phyloP scores from a whole-genome alignment of 1,139 yeast species.

The Hyphopichia pseudoburtonii region DNA sequence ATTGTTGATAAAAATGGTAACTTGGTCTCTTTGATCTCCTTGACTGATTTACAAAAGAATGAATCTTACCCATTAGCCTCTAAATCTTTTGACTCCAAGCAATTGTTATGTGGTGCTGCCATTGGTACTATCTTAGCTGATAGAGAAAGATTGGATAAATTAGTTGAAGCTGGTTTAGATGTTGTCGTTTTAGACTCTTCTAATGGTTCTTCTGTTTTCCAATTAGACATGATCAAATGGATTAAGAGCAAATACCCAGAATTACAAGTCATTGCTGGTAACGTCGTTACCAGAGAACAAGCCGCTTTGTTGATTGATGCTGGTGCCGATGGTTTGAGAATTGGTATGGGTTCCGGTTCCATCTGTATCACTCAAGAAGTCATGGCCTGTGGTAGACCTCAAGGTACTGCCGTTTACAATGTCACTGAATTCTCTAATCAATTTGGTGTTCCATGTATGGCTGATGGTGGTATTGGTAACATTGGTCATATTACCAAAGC shows the following conservation, averaged over 20 bases:
- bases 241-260: slow-evolving; percentile 78
- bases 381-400: slow-evolving; percentile 99
- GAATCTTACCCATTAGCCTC: slow-evolving; percentile 93
- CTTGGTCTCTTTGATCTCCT: slow-evolving; percentile 83
- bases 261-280: slow-evolving; percentile 92
- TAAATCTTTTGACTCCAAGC: slow-evolving; percentile 89
- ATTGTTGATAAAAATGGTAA: slow-evolving; percentile 77
- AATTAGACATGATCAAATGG: slow-evolving; percentile 89
- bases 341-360: slow-evolving; percentile 99
- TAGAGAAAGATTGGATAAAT: slow-evolving; percentile 75
- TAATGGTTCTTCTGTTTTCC: slow-evolving; percentile 96
- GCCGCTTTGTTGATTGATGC: slow-evolving; percentile 94
- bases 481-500: slow-evolving; percentile 99
- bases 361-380: slow-evolving; percentile 99
- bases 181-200: slow-evolving; percentile 95
- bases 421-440: slow-evolving; percentile 85
- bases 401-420: slow-evolving; percentile 93
- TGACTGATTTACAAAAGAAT: slow-evolving; percentile 97
- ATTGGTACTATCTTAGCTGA: slow-evolving; percentile 93
- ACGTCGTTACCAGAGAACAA: slow-evolving; percentile 98
- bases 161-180: slow-evolving; percentile 96
- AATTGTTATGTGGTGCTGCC: slow-evolving; percentile 97
- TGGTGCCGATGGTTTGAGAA: slow-evolving; percentile 97
- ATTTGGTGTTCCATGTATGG: slow-evolving; percentile 95
- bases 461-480: slow-evolving; percentile 99